Evolutionary conservation across 331 rosid species (phyloP).

Genomic region (Rosa hybrid): DNA sequence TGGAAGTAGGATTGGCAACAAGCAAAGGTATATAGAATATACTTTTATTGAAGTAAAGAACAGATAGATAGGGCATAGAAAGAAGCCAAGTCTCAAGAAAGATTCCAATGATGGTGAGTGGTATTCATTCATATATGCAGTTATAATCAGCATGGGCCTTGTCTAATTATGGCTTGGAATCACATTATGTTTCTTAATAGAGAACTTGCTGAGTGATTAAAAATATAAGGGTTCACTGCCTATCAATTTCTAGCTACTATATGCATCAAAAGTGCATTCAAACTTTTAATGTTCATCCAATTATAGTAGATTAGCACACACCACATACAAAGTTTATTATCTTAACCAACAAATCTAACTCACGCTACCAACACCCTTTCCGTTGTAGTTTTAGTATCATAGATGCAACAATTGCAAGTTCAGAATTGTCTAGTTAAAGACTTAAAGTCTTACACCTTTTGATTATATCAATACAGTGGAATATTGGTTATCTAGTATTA

Average conservation of each 20-base stretch:
- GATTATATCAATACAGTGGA: neutral
- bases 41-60: neutral
- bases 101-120: neutral
- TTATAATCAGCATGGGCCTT: neutral
- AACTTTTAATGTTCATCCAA: neutral
- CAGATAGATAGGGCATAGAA: neutral
- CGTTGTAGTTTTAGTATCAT: neutral
- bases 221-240: neutral
- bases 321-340: neutral
- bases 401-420: conserved; percentile 5
- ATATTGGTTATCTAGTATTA: neutral
- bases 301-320: neutral
- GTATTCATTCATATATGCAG: neutral
- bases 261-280: neutral
- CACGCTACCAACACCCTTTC: neutral
- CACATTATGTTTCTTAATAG: conserved; percentile 1
- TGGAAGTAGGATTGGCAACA: conserved; percentile 4
- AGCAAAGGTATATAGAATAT: neutral
- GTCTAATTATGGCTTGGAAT: neutral
- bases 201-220: neutral
- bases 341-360: conserved; percentile 1
- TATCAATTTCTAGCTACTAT: neutral
- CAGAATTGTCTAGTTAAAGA: neutral
- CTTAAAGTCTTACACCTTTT: neutral
- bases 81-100: neutral